Percentiles rank a stretch among this genome's conserved stretches.
Conservation (phyloP, 2,329 filamentous ascomycete genomes). For the Cladosporium sp. region DNA sequence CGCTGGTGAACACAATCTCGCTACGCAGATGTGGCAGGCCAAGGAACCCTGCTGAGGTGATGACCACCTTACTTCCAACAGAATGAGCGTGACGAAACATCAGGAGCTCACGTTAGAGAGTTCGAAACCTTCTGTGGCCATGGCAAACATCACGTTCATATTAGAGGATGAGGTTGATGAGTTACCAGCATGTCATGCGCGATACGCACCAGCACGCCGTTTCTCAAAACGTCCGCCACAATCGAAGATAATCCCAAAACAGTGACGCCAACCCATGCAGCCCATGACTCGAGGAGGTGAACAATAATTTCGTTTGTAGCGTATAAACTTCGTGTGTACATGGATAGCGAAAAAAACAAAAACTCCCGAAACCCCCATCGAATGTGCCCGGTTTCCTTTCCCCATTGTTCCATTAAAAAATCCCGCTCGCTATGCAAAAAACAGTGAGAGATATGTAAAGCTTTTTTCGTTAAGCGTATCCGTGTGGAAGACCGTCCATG, state of each 20-base stretch:
- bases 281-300: background rate
- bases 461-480: slow-evolving; percentile 13
- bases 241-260: background rate
- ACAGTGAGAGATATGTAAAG: background rate
- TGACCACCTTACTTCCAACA: too few species aligned
- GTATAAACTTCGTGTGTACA: slow-evolving; percentile 15
- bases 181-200: background rate
- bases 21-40: background rate
- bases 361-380: background rate
- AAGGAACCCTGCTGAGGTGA: too few species aligned
- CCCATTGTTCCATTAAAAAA: background rate
- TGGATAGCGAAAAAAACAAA: background rate
- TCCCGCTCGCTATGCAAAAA: slow-evolving; percentile 6
- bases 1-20: background rate
- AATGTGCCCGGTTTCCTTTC: background rate
- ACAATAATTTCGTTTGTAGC: slow-evolving; percentile 11
- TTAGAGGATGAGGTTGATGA: background rate
- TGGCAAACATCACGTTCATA: background rate
- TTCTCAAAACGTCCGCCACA: background rate
- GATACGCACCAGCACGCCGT: background rate
- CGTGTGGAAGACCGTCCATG: slow-evolving; percentile 6
- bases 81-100: background rate
- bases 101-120: background rate
- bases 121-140: background rate
- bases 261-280: background rate